Evolutionary conservation across 805 yeast genomes (phyloP), one percentile per base, ranked within the genome.

Genomic region (Kuraishia molischiana): DNA sequence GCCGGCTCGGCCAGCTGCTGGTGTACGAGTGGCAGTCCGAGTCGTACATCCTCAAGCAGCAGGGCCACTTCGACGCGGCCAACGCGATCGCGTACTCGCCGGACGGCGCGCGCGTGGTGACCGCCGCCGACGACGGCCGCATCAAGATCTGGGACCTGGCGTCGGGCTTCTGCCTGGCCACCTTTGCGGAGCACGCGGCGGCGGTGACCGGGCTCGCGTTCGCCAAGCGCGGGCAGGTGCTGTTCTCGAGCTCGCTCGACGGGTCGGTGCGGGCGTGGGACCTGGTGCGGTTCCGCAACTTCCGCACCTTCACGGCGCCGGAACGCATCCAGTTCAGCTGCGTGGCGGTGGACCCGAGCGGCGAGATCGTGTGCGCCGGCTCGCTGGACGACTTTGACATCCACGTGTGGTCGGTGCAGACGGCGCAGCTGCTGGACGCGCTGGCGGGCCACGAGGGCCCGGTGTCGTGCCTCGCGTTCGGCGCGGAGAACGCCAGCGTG

Each of bases 1-100:
- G 86, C 24, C 79, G 78, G 52, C 59, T 85, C 21, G 98, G 98
- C n/a, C 98, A 92, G 61, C 63, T 92, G 41, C 62, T 92, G 40
- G 98, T 92, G 0, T 92, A 95, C 67, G 98, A 92, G 67, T 92
- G 98, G 98, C 96, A 92, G 62, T 84, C 95, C 4, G 98, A 92
- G 57, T 85, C 96, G 0, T 92, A 90, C 54, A 82, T 92, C 34
- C 66, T 92, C 46, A 89, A 90, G 54, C 98, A 92, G 56, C 98
- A 92, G 60, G 97, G 97, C 19, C 98, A 92, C 60, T 90, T 85
- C 53, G 98, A 92, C 57, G 68, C 95, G 0, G 74, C 87, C 57
- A 90, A 86, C 52, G 69, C 86, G 13, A 54, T 92, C 33, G 75
- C 82, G 24, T 92, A 92, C 51, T 85, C 97, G 1, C 96, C 97